Evolutionary conservation across 2,329 filamentous ascomycete species (phyloP), one percentile per base, ranked within the genome.

Genomic region (Penicillium crustosum): DNA sequence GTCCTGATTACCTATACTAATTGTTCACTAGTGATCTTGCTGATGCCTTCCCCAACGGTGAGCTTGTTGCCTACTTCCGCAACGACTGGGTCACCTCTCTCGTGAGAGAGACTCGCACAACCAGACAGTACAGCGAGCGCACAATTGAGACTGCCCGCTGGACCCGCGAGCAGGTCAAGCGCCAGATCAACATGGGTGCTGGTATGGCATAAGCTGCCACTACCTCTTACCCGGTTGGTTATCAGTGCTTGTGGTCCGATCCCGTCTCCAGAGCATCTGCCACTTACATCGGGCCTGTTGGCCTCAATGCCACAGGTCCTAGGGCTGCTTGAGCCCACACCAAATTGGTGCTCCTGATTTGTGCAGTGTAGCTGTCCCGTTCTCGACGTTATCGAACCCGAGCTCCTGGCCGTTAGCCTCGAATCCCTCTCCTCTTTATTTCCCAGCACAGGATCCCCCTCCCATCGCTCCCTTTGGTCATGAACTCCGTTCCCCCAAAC

Each of bases 111-210:
- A 93, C 91, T 47, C 90, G 93, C 70, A 84, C 86, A 58, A 97
- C 94, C 81, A 88, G 90, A 67, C 93, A 97, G 47, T 97, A 90
- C 80, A 84, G 87, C 67, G 72, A 84, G 29, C 89, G 93, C 62
- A 99, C 94, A 4, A 88, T 94, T 65, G 91, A 97, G 65, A 97
- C 94, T 47, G 94, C 94, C 72, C 89, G 93, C 69, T 99, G 94
- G 94, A 93, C 94, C 62, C 89, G 93, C 60, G 94, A 97, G 78
- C 92, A 97, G 75, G 93, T 97, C 75, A 97, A 97, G 84, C 89
- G 91, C 69, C 94, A 99, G 58, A 70, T 76, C 55, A 73, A 69
- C 66, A 55, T 78, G 62, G 70, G 73, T 38, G 73, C 73, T 53
- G 69, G 70, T 31, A 76, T 76, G 75, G 71, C 75, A 33, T 77